Evolutionary conservation across 2,329 filamentous ascomycete genomes (phyloP).

Genomic region (Diplodia seriata): DNA sequence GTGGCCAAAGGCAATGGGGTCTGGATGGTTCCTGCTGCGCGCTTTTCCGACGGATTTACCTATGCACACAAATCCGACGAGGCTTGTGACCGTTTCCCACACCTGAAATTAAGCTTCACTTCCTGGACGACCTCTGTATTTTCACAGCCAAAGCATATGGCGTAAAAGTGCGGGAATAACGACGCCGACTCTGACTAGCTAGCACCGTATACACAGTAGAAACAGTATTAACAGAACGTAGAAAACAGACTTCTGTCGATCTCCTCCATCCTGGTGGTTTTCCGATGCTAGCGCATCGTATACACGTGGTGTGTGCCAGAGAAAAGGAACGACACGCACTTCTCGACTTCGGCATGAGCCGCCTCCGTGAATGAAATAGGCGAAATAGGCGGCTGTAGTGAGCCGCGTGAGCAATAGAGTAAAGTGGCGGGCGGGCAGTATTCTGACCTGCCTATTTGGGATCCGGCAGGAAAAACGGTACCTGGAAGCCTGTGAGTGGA

Average conservation of each 20-base stretch:
- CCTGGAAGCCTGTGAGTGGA: too few species aligned
- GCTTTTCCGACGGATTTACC: neutral
- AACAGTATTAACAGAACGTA: too few species aligned
- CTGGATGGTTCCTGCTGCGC: neutral
- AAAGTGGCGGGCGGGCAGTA: neutral
- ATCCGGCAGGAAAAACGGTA: too few species aligned
- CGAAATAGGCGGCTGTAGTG: neutral
- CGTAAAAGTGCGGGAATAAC: too few species aligned
- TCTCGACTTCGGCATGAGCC: neutral
- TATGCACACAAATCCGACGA: too few species aligned
- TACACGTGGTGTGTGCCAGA: neutral
- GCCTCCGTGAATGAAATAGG: neutral
- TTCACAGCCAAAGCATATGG: too few species aligned
- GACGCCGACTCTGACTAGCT: too few species aligned
- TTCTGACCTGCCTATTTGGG: too few species aligned
- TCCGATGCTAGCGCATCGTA: neutral
- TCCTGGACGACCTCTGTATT: too few species aligned
- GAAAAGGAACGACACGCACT: neutral
- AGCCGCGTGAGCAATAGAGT: neutral
- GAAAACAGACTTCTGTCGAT: neutral
- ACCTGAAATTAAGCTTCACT: too few species aligned
- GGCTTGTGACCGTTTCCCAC: too few species aligned
- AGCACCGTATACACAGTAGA: neutral
- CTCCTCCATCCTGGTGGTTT: neutral
- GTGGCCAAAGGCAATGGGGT: neutral